These are phyloP conservation scores for Xanthoconium stramineum DNA, from an alignment of 768 basidiomycete species.

Conservation along the genomic window DNA sequence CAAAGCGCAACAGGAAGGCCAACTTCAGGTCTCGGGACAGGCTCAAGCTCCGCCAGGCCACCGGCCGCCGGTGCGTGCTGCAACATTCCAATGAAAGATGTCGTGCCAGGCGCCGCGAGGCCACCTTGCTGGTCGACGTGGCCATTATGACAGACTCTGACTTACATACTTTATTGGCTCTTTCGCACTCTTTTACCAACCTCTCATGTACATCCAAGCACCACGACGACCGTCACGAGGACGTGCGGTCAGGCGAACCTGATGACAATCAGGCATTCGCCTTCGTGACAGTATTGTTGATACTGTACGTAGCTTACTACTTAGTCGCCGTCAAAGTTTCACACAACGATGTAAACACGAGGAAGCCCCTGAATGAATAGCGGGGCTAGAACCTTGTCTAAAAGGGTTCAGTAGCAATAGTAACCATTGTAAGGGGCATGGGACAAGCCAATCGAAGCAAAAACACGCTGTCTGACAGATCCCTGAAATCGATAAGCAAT, in stretches of 20 bases:
- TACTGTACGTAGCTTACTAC: conserved; percentile 19
- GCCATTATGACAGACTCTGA: conserved; percentile 14
- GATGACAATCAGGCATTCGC: conserved; percentile 12
- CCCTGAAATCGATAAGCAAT: conserved; percentile 10
- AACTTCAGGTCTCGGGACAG: conserved; percentile 28
- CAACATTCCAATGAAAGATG: conserved; percentile 27
- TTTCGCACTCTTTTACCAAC: conserved; percentile 5
- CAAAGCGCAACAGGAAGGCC: conserved; percentile 45
- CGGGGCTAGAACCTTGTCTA: conserved; percentile 24
- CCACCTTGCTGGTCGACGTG: conserved; percentile 23
- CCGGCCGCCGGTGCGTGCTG: conserved; percentile 28
- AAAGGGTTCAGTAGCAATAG: conserved; percentile 20
- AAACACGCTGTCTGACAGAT: conserved; percentile 15
- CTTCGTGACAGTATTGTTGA: conserved; percentile 7
- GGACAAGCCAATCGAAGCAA: conserved; percentile 12
- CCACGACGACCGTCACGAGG: conserved; percentile 7
- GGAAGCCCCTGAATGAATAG: conserved; percentile 19
- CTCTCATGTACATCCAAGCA: conserved; percentile 8
- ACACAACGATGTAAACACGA: conserved; percentile 29
- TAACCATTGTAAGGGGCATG: conserved; percentile 11
- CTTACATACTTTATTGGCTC: conserved; percentile 22
- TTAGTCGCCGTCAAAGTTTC: conserved; percentile 16
- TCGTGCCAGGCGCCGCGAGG: conserved; percentile 2
- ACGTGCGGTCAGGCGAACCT: conserved; percentile 5
- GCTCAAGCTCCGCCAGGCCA: conserved; percentile 15